Evolutionary conservation across 805 yeast genomes (phyloP).

Genomic region (Wickerhamiella galacta): DNA sequence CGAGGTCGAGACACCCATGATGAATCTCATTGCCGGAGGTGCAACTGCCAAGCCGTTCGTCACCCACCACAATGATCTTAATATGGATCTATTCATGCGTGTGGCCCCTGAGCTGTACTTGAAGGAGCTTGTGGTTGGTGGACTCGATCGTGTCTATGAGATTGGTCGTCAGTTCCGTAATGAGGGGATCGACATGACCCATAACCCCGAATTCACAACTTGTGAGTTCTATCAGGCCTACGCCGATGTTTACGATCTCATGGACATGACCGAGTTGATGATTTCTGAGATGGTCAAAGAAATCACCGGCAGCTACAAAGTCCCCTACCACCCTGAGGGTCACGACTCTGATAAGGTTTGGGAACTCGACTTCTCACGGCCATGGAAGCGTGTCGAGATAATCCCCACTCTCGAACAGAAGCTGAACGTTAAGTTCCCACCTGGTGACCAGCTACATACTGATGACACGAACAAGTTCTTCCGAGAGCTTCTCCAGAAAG

Average conservation of each 20-base stretch:
- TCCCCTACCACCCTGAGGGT: conserved; percentile 86
- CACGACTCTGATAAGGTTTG: conserved; percentile 52
- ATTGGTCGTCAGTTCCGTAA: conserved; percentile 98
- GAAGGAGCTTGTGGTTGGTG: conserved; percentile 95
- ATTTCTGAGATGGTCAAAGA: conserved; percentile 96
- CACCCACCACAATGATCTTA: conserved; percentile 92
- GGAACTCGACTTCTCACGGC: conserved; percentile 78
- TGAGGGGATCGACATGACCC: conserved; percentile 97
- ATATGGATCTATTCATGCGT: conserved; percentile 94
- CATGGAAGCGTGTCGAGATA: conserved; percentile 98
- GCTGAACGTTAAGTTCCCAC: conserved; percentile 78
- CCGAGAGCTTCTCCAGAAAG: conserved; percentile 57
- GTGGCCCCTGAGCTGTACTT: conserved; percentile 95
- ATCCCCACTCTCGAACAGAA: conserved; percentile 85
- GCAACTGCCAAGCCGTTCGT: conserved; percentile 97
- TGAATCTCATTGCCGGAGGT: conserved; percentile 98
- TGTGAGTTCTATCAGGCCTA: conserved; percentile 98
- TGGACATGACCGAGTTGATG: conserved; percentile 76
- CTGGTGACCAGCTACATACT: conserved; percentile 90
- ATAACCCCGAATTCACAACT: conserved; percentile 97
- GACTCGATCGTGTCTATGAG: conserved; percentile 94
- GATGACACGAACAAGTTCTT: conserved; percentile 84
- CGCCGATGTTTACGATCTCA: conserved; percentile 90
- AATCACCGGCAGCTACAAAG: conserved; percentile 75
- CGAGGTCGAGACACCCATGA: conserved; percentile 98